Percentiles rank a stretch among this genome's conserved stretches.
Conservation (phyloP, 164 flowering plant species). For the Umbellularia californica region DNA sequence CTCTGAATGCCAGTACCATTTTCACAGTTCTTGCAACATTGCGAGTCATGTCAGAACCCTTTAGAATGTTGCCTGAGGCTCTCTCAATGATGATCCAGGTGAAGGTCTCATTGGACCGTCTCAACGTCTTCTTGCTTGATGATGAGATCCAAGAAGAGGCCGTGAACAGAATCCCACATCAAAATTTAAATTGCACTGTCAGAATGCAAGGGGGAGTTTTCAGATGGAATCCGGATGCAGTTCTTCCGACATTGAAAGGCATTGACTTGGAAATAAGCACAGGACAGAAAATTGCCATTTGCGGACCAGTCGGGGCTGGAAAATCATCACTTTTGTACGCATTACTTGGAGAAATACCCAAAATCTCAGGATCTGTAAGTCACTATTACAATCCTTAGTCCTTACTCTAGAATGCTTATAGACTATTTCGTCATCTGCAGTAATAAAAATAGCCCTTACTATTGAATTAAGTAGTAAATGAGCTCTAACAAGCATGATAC, state of each 20-base stretch:
- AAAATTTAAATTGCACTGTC: slow-evolving; percentile 18
- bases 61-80: slow-evolving; percentile 60
- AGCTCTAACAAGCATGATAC: too few species aligned
- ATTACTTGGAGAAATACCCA: slow-evolving; percentile 78
- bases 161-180: background rate
- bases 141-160: slow-evolving; percentile 50
- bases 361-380: slow-evolving; percentile 71
- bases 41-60: slow-evolving; percentile 64
- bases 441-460: too few species aligned
- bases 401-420: background rate
- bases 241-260: slow-evolving; percentile 32
- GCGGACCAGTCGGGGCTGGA: slow-evolving; percentile 91
- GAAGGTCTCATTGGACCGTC: slow-evolving; percentile 67
- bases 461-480: too few species aligned
- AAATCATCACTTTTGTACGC: slow-evolving; percentile 77
- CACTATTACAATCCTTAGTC: background rate
- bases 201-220: slow-evolving; percentile 40
- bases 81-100: slow-evolving; percentile 66
- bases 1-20: slow-evolving; percentile 65
- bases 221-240: slow-evolving; percentile 54
- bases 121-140: slow-evolving; percentile 48
- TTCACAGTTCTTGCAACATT: slow-evolving; percentile 69
- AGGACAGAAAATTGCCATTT: slow-evolving; percentile 71
- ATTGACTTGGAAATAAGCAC: slow-evolving; percentile 37
- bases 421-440: background rate